Evolutionary conservation across 2,329 filamentous ascomycete species (phyloP), one percentile per base, ranked within the genome.

Genomic region (Atkinsonella hypoxylon): DNA sequence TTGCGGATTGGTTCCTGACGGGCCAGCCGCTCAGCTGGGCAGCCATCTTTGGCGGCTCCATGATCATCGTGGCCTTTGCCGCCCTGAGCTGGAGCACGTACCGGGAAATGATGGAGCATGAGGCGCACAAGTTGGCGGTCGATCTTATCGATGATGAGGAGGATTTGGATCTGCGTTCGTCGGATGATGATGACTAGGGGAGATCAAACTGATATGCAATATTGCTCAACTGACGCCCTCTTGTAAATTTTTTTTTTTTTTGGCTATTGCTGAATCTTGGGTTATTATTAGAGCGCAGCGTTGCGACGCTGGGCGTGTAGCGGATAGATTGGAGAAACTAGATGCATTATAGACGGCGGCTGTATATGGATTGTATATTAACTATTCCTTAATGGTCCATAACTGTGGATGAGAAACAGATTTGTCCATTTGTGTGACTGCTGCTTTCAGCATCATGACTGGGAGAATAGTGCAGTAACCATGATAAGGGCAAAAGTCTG

Each of bases 11-110:
- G 82, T 64, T 90, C 51, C 74, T 90, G 42, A 94, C 88, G 0
- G 88, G 91, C 47, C 76, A 85, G 58, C 80, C 85, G 0, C 73
- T 95, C 18, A 86, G 83, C 48, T 70, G 75, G 4, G 86, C 89
- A 0, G 87, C 91, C 3, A 75, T 97, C 12, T 61, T 81, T 0
- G 93, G 93, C n/a, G 91, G 93, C 0, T 62, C 85, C 30, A 74
- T 97, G 59, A 98, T 98, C 61, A 86, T 95, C 52, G 75, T 80
- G 1, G 93, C 93, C 0, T 98, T 98, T 64, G 66, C 82, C n/a
- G 75, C 95, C 61, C 67, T 98, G 43, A 89, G 83, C 60, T 96
- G 83, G 81, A 93, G 89, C 57, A 96, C 91, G 0, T 98, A 91
- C 69, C 79, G 83, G 47, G 93, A 98, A 71, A 91, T 97, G 83